Evolutionary conservation across 169 alveolate genomes (phyloP).

Genomic region (Plasmodium malariae): DNA sequence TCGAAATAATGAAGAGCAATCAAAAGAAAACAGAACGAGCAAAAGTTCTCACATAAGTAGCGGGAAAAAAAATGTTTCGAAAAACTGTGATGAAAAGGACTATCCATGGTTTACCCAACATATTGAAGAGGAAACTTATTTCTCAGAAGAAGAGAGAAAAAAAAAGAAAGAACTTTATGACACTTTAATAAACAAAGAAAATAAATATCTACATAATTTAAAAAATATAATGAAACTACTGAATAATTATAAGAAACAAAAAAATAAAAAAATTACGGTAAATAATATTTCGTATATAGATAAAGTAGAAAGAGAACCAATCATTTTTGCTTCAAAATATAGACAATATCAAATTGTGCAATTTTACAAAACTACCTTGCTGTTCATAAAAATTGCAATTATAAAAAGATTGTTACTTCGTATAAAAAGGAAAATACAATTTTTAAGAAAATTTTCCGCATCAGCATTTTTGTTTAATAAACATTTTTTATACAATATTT

Average conservation of each 20-base stretch:
- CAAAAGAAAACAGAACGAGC: neutral
- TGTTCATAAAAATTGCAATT: conserved; percentile 10
- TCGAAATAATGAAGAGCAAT: neutral
- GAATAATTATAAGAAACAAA: conserved; percentile 5
- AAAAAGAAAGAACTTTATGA: conserved; percentile 1
- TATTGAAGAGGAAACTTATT: neutral
- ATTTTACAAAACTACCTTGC: conserved; percentile 5
- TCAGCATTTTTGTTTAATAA: conserved; percentile 12
- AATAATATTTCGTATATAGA: neutral
- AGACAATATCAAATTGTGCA: conserved; percentile 10
- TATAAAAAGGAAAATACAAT: neutral
- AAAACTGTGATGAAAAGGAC: neutral
- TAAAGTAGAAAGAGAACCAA: conserved; percentile 20
- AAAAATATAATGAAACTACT: neutral
- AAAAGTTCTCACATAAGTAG: neutral
- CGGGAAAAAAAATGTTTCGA: neutral
- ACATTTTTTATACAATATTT: neutral
- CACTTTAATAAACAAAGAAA: neutral
- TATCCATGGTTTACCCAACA: neutral
- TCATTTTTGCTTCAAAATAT: conserved; percentile 1
- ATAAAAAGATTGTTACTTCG: conserved; percentile 16
- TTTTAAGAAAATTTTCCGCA: conserved; percentile 16
- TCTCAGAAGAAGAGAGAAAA: neutral
- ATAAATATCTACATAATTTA: neutral
- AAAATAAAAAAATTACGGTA: conserved; percentile 24